Evolutionary conservation across 495 filamentous ascomycete species (phyloP).

Genomic region (Hypoxylon rickii): DNA sequence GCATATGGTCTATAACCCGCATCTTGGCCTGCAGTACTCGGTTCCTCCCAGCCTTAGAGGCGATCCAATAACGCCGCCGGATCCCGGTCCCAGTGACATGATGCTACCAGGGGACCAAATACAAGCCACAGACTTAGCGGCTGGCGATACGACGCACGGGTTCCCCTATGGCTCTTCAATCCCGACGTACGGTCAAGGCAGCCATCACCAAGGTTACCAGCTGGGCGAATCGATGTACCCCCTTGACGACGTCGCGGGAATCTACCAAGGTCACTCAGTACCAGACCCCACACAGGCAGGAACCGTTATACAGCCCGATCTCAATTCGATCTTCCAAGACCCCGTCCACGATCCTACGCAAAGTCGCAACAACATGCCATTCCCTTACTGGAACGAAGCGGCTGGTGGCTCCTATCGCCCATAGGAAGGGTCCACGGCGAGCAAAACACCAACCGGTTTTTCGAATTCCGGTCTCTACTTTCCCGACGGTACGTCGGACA

Average conservation of each 20-base stretch:
- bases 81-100: conserved; percentile 8
- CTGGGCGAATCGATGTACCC: not conserved
- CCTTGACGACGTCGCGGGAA: conserved; percentile 7
- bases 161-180: not conserved
- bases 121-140: conserved; percentile 3
- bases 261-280: conserved; percentile 10
- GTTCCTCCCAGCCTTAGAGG: not conserved
- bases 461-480: too few species aligned
- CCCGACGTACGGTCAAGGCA: conserved; percentile 3
- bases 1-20: conserved; percentile 2
- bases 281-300: not conserved
- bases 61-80: conserved; percentile 1
- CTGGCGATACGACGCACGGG: conserved; percentile 1
- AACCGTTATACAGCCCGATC: not conserved
- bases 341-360: conserved; percentile 10
- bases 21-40: conserved; percentile 2
- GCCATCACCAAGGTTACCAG: not conserved
- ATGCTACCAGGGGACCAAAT: conserved; percentile 14
- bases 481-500: too few species aligned
- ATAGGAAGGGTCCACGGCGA: conserved; percentile 2
- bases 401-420: conserved; percentile 1
- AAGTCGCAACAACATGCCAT: conserved; percentile 4
- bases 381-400: conserved; percentile 6
- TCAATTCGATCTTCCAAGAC: not conserved
- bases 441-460: too few species aligned